Conservation (phyloP, 345 rosid species). For the Hibiscus tridactylites region DNA sequence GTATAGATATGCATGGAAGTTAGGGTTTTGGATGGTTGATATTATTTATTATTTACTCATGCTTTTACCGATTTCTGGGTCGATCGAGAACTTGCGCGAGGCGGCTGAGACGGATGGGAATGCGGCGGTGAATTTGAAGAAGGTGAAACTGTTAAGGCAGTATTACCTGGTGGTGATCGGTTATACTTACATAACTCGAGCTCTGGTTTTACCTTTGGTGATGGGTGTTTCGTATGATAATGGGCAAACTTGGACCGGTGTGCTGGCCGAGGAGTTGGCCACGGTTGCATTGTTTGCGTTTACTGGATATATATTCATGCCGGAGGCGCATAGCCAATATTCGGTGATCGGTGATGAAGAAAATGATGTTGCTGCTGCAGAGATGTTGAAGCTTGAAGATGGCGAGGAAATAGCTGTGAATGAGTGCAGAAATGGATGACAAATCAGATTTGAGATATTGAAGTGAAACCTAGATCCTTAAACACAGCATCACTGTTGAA, state of each 20-base stretch:
- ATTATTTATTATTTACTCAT: constrained; percentile 87
- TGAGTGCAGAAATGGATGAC: background rate
- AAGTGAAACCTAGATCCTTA: background rate
- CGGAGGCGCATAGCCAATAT: constrained; percentile 86
- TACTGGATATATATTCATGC: constrained; percentile 82
- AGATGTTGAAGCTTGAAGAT: constrained; percentile 52
- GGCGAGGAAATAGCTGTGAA: too few relatives aligned
- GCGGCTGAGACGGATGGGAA: constrained; percentile 89
- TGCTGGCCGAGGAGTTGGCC: constrained; percentile 79
- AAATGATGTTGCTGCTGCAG: constrained; percentile 39
- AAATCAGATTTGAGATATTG: background rate
- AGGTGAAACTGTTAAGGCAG: constrained; percentile 79
- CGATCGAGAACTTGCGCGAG: constrained; percentile 83
- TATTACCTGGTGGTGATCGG: constrained; percentile 87
- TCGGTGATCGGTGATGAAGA: constrained; percentile 87
- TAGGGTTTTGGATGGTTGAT: constrained; percentile 73
- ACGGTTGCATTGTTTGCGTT: constrained; percentile 74
- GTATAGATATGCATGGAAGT: constrained; percentile 48
- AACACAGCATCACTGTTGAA: background rate
- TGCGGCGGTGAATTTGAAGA: constrained; percentile 86
- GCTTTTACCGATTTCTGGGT: constrained; percentile 83
- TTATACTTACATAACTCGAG: constrained; percentile 83
- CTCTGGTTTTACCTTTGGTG: constrained; percentile 75
- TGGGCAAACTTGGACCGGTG: constrained; percentile 75
- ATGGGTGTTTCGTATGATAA: constrained; percentile 56